Conservation (phyloP, 176 grass and related monocot species). For the Oryza coarctata region DNA sequence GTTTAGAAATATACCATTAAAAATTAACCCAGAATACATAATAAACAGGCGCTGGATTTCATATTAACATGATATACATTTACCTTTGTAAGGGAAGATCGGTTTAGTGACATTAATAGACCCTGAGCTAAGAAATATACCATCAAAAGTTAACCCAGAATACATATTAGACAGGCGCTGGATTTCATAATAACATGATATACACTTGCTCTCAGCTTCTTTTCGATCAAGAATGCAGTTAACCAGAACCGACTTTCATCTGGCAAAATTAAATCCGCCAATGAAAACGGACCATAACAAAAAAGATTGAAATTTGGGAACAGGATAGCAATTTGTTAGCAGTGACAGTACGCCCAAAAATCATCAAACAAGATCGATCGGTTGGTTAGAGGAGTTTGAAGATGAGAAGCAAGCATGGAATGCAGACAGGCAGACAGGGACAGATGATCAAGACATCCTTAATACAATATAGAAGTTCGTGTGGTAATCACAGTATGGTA, state of each 20-base stretch:
- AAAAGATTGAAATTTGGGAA: too few relatives aligned
- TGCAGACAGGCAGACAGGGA: neutral
- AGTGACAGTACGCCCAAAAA: neutral
- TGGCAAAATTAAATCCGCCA: neutral
- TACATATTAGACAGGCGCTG: too few relatives aligned
- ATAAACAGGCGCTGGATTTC: too few relatives aligned
- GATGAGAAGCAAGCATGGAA: neutral
- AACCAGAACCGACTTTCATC: neutral
- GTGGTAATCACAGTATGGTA: constrained; percentile 42
- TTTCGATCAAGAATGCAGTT: neutral
- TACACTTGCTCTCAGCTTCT: neutral
- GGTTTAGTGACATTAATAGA: too few relatives aligned
- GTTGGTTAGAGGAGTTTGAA: neutral
- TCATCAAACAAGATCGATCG: neutral
- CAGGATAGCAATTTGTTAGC: too few relatives aligned
- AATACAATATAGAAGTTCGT: constrained; percentile 27
- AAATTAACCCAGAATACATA: too few relatives aligned
- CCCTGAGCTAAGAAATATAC: too few relatives aligned
- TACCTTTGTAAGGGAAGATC: too few relatives aligned
- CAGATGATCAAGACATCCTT: neutral
- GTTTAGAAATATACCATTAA: too few relatives aligned
- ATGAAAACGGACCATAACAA: neutral
- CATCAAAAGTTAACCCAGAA: too few relatives aligned
- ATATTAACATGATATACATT: too few relatives aligned
- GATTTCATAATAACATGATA: neutral